A percentile compares a stretch with the other conserved stretches of the same genome.
phyloP scores from a whole-genome alignment of 1,284 basidiomycete species.

The Pyrrhoderma noxium region DNA sequence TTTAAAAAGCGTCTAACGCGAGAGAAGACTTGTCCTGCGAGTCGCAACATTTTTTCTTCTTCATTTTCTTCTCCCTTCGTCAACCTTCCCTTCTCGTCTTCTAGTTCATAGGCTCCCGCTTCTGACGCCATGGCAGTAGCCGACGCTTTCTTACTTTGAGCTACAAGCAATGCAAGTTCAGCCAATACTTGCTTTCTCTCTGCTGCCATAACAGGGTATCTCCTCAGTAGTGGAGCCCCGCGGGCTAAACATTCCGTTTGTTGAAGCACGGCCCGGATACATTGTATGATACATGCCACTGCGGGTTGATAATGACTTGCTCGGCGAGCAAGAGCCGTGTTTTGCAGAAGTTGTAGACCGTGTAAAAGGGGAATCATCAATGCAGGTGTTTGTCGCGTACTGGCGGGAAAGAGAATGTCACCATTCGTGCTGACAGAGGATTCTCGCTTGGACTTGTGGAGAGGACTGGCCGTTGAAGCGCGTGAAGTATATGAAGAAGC shows the following conservation, averaged over 20 bases:
- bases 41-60: constrained; percentile 64
- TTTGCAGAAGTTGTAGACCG: constrained; percentile 79
- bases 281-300: constrained; percentile 87
- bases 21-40: constrained; percentile 68
- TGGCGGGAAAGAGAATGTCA: constrained; percentile 11
- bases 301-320: constrained; percentile 79
- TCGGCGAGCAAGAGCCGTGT: constrained; percentile 71
- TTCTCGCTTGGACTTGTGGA: not conserved
- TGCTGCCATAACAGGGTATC: constrained; percentile 60
- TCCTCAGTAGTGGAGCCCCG: constrained; percentile 67
- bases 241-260: constrained; percentile 83
- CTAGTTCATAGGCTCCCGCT: too few species aligned
- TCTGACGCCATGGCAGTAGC: constrained; percentile 30
- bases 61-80: constrained; percentile 43
- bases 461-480: constrained; percentile 10
- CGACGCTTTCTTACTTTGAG: constrained; percentile 76
- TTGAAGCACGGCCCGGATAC: constrained; percentile 84
- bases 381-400: constrained; percentile 34
- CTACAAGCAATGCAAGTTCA: constrained; percentile 78
- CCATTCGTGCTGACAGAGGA: not conserved
- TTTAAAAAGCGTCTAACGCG: constrained; percentile 65
- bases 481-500: constrained; percentile 12
- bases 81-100: too few species aligned
- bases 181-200: constrained; percentile 81
- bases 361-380: constrained; percentile 76